These are phyloP conservation scores for Pseudocercospora fuligena DNA, from an alignment of 2,329 filamentous ascomycete species.

Conservation along the genomic window DNA sequence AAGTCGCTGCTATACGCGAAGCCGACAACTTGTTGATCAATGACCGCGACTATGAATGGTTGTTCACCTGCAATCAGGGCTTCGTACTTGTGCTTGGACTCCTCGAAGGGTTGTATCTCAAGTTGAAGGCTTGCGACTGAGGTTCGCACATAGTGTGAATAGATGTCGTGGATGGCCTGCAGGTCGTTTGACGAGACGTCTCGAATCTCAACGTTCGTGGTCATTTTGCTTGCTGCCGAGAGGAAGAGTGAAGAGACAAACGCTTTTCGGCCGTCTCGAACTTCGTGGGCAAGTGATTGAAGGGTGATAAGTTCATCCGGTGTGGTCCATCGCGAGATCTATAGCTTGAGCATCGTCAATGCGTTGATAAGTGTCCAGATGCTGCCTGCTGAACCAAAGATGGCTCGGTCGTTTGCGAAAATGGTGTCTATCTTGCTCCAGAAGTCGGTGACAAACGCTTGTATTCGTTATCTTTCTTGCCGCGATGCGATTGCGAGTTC, in stretches of 20 bases:
- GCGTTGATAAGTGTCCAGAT: background rate
- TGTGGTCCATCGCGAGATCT: too few species aligned
- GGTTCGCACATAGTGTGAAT: conserved; percentile 26
- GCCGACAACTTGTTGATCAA: conserved; percentile 14
- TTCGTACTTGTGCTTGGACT: conserved; percentile 10
- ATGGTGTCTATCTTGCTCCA: background rate
- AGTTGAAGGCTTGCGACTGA: conserved; percentile 26
- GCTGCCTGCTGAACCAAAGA: background rate
- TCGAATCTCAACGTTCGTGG: conserved; percentile 18
- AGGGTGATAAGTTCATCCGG: too few species aligned
- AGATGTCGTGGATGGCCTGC: conserved; percentile 20
- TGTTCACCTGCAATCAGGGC: conserved; percentile 9
- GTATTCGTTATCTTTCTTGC: background rate
- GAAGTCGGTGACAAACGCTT: background rate
- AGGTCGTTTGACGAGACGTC: conserved; percentile 18
- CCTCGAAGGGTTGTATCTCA: conserved; percentile 8
- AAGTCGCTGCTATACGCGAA: conserved; percentile 28
- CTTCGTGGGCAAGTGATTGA: too few species aligned
- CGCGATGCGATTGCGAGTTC: background rate
- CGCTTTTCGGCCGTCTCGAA: background rate
- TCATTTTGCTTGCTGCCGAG: background rate
- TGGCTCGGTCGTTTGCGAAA: background rate
- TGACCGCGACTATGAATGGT: conserved; percentile 26
- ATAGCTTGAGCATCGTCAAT: background rate
- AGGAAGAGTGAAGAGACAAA: background rate